Conservation (phyloP, 2,329 filamentous ascomycete genomes). For the Monosporascus sp. region DNA sequence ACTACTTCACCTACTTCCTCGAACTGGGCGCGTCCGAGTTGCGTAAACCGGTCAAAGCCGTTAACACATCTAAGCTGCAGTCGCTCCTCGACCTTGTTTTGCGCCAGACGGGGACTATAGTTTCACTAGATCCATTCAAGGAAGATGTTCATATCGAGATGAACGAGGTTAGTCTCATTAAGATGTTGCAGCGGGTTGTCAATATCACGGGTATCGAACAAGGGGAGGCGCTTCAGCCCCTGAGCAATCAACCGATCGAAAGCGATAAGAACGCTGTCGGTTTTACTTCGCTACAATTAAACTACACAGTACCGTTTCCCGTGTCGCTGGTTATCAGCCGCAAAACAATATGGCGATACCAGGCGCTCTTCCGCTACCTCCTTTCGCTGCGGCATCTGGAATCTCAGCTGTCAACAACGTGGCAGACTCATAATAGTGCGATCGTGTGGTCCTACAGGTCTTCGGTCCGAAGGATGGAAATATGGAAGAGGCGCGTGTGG, state of each 20-base stretch:
- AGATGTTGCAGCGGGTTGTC: constrained; percentile 91
- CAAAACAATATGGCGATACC: constrained; percentile 95
- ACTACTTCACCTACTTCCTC: constrained; percentile 97
- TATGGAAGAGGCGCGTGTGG: constrained; percentile 91
- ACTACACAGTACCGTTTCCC: constrained; percentile 92
- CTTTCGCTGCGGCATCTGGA: constrained; percentile 87
- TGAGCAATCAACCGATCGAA: constrained; percentile 62
- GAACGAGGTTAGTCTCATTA: constrained; percentile 89
- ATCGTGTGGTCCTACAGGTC: constrained; percentile 79
- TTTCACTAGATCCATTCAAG: constrained; percentile 93
- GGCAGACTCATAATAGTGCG: constrained; percentile 82
- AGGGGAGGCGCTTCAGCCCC: constrained; percentile 72
- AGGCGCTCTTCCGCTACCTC: constrained; percentile 91
- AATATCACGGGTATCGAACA: constrained; percentile 95
- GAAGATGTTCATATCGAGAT: constrained; percentile 97
- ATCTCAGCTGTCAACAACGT: constrained; percentile 76
- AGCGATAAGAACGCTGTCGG: constrained; percentile 83
- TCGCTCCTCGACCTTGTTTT: constrained; percentile 92
- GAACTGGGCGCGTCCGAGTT: constrained; percentile 87
- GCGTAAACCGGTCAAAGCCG: constrained; percentile 78
- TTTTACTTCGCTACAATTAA: constrained; percentile 87
- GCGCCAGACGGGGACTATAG: constrained; percentile 91
- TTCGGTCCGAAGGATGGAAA: constrained; percentile 66
- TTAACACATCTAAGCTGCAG: constrained; percentile 91
- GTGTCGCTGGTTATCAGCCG: constrained; percentile 92